Evolutionary conservation across 2,329 filamentous ascomycete species (phyloP), one percentile per base, ranked within the genome.

Genomic region (Beauveria sp.): DNA sequence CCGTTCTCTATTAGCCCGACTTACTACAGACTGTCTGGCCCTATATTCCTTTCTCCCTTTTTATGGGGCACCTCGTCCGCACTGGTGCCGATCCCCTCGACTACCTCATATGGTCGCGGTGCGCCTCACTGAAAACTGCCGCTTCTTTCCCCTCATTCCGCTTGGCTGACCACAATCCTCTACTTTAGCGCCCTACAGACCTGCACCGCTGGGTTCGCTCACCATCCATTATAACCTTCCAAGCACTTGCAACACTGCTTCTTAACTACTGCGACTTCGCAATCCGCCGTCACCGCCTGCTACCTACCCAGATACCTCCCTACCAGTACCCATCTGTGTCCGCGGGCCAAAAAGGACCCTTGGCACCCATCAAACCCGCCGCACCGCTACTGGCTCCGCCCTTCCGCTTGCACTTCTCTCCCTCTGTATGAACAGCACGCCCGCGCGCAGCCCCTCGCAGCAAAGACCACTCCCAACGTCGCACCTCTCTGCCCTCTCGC

Each of bases 221-320:
- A 58, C 47, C 28, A 45, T 30, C 59, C 57, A 51, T 14, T 9
- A 16, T 18, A 22, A 46, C 6, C 20, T 4, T 42, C 22, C 51
- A 54, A 47, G 43, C 57, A 58, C 49, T 24, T 28, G 47, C 52
- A 47, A 61, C 51, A 57, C 59, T 57, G 55, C 57, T 28, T 10
- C 30, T 5, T 34, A 34, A 34, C 30, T 50, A 49, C 38, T 50
- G 26, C 58, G 53, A 40, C 26, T 58, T 34, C 61, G 40, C 49
- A 55, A 26, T 45, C 57, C 50, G 59, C 63, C 64, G 64, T 67
- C 65, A 69, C 66, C 65, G 67, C 65, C 64, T 64, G 65, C 61
- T 34, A 22, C 49, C 18, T 7, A 16, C 40, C 40, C n/a, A 34
- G 40, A 5, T 43, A n/a, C 6, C 16, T 43, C n/a, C n/a, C 16